Base-by-base conservation (phyloP, 169 alveolate species). In the Cryptosporidium sp. region DNA sequence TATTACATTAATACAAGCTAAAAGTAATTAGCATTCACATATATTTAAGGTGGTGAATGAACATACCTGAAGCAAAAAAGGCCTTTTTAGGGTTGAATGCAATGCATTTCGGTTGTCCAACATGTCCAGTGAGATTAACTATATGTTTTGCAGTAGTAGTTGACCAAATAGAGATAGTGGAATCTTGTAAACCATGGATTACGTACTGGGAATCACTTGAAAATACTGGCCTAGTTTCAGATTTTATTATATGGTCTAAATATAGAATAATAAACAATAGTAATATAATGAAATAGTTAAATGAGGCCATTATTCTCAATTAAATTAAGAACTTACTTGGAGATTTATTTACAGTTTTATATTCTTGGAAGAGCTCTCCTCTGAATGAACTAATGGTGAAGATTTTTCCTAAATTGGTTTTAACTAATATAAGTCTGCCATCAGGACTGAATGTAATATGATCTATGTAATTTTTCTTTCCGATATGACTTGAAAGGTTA, bases 121-220 rank as follows among this genome's bases (percentile, higher is more conserved):
- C 75, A 8, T 80, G 89, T 0, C 89, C 89, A 9, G 37, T 21
- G 5, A 80, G 60, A 23, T 42, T 80, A n/a, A 23, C 44, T 26
- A 80, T 39, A 16, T 61, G 89, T 12, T 62, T 42, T 61, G 61
- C 89, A 12, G 73, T 80, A 44, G 48, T 42, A 33, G 89, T 44
- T 1, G 89, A 80, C 89, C 89, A 80, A 9, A 80, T 39, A 7
- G 72, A 45, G 7, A 80, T 65, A 5, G 68, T 42, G 0, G 89
- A 23, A 48, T 80, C 89, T 2, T 60, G 65, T 18, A 80, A 44
- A 16, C 89, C 75, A 12, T 80, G 75, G 48, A 80, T 60, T 35
- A 80, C 51, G 42, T 61, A 80, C 26, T 80, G 89, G 56, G 89
- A 80, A 31, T 80, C 89, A n/a, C 89, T 80, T 61, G 89, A 80